Evolutionary conservation across 129 eudicot genomes (phyloP).

Genomic region (Helianthus tuberosus): DNA sequence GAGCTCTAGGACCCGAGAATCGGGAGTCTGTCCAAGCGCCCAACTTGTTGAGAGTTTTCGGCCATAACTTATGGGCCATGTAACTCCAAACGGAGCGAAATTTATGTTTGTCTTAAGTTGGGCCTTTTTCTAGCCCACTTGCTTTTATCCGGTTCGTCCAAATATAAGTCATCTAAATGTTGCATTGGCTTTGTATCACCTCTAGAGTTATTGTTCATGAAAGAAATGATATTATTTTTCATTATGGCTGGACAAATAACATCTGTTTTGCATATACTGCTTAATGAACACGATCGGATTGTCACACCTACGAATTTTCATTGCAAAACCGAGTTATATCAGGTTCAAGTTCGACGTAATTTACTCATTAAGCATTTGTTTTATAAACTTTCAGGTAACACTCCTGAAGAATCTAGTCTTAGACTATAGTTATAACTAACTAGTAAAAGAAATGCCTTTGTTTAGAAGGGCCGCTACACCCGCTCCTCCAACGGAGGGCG

Average conservation of each 20-base stretch:
- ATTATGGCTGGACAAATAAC: background rate
- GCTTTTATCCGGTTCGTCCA: too few relatives aligned
- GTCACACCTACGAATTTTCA: background rate
- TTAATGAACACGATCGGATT: background rate
- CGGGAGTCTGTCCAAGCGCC: too few relatives aligned
- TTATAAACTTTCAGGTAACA: slow-evolving; percentile 29
- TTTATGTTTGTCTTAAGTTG: background rate
- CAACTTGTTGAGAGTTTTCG: too few relatives aligned
- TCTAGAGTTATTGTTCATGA: background rate
- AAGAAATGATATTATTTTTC: background rate
- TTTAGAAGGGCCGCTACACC: slow-evolving; percentile 44
- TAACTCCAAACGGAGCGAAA: background rate
- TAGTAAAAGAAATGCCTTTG: slow-evolving; percentile 51
- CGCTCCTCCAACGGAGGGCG: slow-evolving; percentile 20
- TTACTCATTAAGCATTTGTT: background rate
- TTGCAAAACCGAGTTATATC: background rate
- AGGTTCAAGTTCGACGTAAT: background rate
- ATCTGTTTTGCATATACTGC: background rate
- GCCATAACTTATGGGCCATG: too few relatives aligned
- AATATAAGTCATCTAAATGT: background rate
- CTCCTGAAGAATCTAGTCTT: slow-evolving; percentile 20
- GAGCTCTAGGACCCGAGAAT: too few relatives aligned
- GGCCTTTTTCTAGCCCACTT: background rate
- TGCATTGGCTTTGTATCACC: background rate
- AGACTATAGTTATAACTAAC: slow-evolving; percentile 31